Evolutionary conservation across 805 yeast genomes (phyloP).

Genomic region (Lachancea mirantina): DNA sequence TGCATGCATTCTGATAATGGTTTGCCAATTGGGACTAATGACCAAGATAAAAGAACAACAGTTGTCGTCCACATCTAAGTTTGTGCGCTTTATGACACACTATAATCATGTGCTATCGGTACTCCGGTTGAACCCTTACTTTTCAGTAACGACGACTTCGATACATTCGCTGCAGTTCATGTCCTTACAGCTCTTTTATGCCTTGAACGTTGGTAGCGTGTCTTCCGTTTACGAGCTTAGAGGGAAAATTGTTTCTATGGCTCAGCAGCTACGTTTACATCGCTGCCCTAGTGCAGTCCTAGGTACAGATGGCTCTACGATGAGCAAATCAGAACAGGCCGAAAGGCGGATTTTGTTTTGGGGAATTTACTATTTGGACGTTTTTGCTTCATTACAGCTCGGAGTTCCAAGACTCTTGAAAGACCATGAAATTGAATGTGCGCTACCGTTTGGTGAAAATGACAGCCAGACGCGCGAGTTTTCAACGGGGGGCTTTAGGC

Average conservation of each 20-base stretch:
- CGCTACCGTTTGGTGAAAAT: conserved; percentile 59
- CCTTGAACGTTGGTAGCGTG: conserved; percentile 65
- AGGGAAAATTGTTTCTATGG: conserved; percentile 71
- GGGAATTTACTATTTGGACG: conserved; percentile 74
- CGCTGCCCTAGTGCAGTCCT: conserved; percentile 81
- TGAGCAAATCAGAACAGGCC: conserved; percentile 67
- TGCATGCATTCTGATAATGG: conserved; percentile 19
- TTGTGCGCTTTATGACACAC: conserved; percentile 33
- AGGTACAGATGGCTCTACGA: conserved; percentile 55
- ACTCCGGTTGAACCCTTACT: conserved; percentile 51
- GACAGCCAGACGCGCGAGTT: conserved; percentile 51
- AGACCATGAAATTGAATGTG: conserved; percentile 81
- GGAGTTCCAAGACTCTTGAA: conserved; percentile 79
- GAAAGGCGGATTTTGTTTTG: conserved; percentile 78
- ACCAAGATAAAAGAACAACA: conserved; percentile 19
- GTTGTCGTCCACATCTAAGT: conserved; percentile 9
- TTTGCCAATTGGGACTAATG: conserved; percentile 29
- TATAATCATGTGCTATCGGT: conserved; percentile 52
- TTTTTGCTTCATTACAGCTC: conserved; percentile 62
- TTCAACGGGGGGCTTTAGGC: conserved; percentile 38
- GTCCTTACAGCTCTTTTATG: conserved; percentile 61
- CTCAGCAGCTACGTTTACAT: conserved; percentile 77
- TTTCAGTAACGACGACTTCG: conserved; percentile 53
- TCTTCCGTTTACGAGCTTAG: conserved; percentile 68
- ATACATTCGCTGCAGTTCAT: conserved; percentile 64